phyloP scores from a whole-genome alignment of 2,329 filamentous ascomycete genomes.

The Cercospora janseana region DNA sequence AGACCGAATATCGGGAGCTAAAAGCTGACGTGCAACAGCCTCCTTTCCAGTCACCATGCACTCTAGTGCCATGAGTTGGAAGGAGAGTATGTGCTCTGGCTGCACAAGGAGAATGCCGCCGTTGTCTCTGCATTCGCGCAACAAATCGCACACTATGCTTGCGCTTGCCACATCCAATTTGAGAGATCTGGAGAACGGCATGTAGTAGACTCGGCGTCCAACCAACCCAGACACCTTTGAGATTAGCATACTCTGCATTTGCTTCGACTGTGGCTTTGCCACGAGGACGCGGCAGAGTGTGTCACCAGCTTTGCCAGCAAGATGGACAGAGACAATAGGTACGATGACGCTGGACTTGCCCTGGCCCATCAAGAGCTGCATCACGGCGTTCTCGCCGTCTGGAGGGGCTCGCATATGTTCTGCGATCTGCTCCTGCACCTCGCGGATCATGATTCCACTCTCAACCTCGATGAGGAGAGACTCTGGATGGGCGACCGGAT shows the following conservation, averaged over 20 bases:
- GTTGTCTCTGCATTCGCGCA: constrained; percentile 42
- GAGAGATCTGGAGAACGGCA: constrained; percentile 59
- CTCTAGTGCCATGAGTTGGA: constrained; percentile 62
- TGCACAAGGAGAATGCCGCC: constrained; percentile 59
- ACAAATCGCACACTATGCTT: constrained; percentile 40
- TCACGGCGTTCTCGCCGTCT: constrained; percentile 52
- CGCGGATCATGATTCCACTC: constrained; percentile 60
- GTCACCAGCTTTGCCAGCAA: constrained; percentile 38
- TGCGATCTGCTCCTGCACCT: constrained; percentile 62
- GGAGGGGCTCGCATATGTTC: constrained; percentile 57
- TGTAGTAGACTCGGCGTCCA: constrained; percentile 53
- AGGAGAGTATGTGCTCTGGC: constrained; percentile 65
- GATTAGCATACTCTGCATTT: constrained; percentile 58
- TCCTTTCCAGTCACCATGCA: constrained; percentile 52
- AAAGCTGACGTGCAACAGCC: constrained; percentile 42
- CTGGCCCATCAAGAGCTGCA: constrained; percentile 71
- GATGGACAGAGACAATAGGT: constrained; percentile 56
- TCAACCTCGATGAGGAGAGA: constrained; percentile 69
- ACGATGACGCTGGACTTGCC: constrained; percentile 70
- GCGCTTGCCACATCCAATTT: constrained; percentile 37
- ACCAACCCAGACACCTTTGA: constrained; percentile 56
- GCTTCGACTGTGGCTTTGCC: constrained; percentile 55
- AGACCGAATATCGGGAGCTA: neutral
- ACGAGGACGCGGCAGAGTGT: constrained; percentile 56
- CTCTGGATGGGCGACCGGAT: constrained; percentile 54